A percentile compares a stretch with the other conserved stretches of the same genome.
Evolutionary conservation across 2,329 filamentous ascomycete species (phyloP).

Genomic region (Aquanectria penicillioides): DNA sequence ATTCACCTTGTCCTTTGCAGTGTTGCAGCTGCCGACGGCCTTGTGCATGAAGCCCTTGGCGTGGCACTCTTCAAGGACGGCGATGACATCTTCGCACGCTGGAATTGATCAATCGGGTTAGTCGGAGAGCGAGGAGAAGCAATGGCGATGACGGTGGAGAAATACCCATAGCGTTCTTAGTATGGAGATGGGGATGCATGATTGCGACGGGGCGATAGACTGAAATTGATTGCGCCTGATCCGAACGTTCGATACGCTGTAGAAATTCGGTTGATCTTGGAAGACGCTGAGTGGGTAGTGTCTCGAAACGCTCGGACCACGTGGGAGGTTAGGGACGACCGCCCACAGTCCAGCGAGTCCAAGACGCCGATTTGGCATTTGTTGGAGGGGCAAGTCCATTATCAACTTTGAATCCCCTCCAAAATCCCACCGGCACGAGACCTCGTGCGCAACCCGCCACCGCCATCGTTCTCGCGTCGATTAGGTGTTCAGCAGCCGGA

Average conservation of each 20-base stretch:
- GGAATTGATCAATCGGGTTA: slow-evolving; percentile 31
- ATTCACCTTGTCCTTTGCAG: slow-evolving; percentile 84
- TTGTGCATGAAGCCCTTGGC: slow-evolving; percentile 93
- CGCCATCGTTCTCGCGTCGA: background rate
- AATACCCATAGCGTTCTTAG: slow-evolving; percentile 87
- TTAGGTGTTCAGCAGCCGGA: background rate
- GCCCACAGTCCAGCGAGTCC: slow-evolving; percentile 15
- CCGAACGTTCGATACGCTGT: slow-evolving; percentile 24
- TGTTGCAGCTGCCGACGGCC: slow-evolving; percentile 88
- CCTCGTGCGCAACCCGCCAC: slow-evolving; percentile 6
- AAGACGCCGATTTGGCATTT: slow-evolving; percentile 12
- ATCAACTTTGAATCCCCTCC: slow-evolving; percentile 29
- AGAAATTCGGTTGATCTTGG: slow-evolving; percentile 28
- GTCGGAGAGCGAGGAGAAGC: background rate
- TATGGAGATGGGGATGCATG: slow-evolving; percentile 99
- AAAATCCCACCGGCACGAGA: slow-evolving; percentile 14
- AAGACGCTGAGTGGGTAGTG: slow-evolving; percentile 16
- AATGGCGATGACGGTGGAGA: background rate
- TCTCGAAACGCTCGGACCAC: slow-evolving; percentile 45
- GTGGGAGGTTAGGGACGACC: slow-evolving; percentile 27
- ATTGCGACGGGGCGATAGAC: slow-evolving; percentile 41
- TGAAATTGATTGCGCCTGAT: slow-evolving; percentile 19
- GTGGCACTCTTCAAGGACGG: slow-evolving; percentile 94
- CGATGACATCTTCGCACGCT: slow-evolving; percentile 97
- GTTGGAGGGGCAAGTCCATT: slow-evolving; percentile 39